Evolutionary conservation across 1,284 basidiomycete genomes (phyloP).

Genomic region (Laetiporus sulphureus): DNA sequence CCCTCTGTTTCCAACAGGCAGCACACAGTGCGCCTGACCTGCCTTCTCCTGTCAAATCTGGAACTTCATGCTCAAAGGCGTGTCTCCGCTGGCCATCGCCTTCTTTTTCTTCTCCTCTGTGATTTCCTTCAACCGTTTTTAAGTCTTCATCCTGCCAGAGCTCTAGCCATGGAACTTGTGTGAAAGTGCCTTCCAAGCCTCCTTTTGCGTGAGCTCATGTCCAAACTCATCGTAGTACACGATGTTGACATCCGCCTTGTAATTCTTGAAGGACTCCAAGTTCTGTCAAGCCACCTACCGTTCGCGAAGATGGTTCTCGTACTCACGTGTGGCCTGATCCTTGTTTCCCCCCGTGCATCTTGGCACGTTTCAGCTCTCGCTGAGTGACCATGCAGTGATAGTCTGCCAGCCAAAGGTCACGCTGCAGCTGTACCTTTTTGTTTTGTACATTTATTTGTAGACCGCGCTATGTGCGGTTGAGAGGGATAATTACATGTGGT

Average conservation of each 20-base stretch:
- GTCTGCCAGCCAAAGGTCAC: conserved; percentile 88
- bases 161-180: conserved; percentile 97
- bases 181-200: conserved; percentile 93
- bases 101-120: conserved; percentile 88
- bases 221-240: conserved; percentile 97
- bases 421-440: no score
- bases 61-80: conserved; percentile 91
- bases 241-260: conserved; percentile 96
- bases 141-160: conserved; percentile 89
- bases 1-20: conserved; percentile 92
- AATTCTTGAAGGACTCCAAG: conserved; percentile 83
- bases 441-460: no score
- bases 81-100: conserved; percentile 90
- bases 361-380: conserved; percentile 74
- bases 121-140: conserved; percentile 90
- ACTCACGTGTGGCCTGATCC: conserved; percentile 92
- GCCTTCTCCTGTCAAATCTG: conserved; percentile 86
- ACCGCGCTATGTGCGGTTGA: no score
- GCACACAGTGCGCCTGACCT: conserved; percentile 89
- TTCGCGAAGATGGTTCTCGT: conserved; percentile 89
- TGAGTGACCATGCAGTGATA: conserved; percentile 71
- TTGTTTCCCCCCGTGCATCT: conserved; percentile 75
- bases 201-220: conserved; percentile 81
- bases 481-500: no score
- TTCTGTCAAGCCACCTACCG: conserved; percentile 83